These are phyloP conservation scores for Linum lewisii DNA, from an alignment of 345 rosid species.

Conservation along the genomic window DNA sequence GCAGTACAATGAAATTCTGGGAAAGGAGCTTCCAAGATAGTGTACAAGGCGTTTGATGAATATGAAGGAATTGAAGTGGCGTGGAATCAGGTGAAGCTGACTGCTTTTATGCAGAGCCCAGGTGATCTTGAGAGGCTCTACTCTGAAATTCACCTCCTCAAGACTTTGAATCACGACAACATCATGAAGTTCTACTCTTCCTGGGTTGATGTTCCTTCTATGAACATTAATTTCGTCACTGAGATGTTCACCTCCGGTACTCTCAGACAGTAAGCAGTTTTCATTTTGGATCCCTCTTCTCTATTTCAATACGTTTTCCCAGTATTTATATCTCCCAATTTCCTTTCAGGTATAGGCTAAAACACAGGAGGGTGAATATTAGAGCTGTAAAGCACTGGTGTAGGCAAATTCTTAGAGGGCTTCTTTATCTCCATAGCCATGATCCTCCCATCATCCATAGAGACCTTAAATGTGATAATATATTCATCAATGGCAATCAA, in stretches of 20 bases:
- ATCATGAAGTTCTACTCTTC: conserved; percentile 6
- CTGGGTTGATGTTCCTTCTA: neutral
- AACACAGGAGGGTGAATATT: conserved; percentile 5
- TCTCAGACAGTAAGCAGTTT: conserved; percentile 2
- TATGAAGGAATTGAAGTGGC: conserved; percentile 6
- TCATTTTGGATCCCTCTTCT: neutral
- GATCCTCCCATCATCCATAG: conserved; percentile 3
- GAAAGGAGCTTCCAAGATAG: conserved; percentile 5
- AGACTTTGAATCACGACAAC: conserved; percentile 1
- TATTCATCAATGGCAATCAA: conserved; percentile 4
- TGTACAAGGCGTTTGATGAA: conserved; percentile 8
- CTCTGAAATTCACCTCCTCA: conserved; percentile 1
- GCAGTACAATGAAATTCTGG: conserved; percentile 7
- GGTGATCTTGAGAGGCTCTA: conserved; percentile 3
- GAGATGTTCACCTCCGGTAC: conserved; percentile 8
- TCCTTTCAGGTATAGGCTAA: neutral
- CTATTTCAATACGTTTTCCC: neutral
- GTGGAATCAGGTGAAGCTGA: conserved; percentile 5
- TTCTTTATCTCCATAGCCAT: conserved; percentile 4
- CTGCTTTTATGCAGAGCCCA: neutral
- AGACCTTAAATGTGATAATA: conserved; percentile 3
- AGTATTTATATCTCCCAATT: neutral
- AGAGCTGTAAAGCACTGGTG: conserved; percentile 7
- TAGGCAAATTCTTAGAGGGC: conserved; percentile 1
- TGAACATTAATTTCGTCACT: conserved; percentile 4